phyloP scores from a whole-genome alignment of 768 basidiomycete genomes.

The Strobilomyces echinocephalus region DNA sequence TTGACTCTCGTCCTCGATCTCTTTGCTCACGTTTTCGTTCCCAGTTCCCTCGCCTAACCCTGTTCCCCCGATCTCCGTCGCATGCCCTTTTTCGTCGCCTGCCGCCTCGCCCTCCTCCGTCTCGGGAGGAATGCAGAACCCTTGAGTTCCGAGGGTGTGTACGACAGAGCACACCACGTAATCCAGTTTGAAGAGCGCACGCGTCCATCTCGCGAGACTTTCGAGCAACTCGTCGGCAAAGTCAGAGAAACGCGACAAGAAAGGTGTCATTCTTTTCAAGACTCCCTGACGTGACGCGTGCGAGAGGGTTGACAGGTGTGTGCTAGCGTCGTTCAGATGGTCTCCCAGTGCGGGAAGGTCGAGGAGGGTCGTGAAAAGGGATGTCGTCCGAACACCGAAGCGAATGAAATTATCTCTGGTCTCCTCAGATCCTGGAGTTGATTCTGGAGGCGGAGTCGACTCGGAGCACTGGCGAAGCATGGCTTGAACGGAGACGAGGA shows the following conservation, averaged over 20 bases:
- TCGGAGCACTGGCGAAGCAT: slow-evolving; percentile 42
- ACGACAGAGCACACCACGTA: slow-evolving; percentile 73
- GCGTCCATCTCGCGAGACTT: slow-evolving; percentile 58
- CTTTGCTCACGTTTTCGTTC: slow-evolving; percentile 82
- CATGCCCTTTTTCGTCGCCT: slow-evolving; percentile 37
- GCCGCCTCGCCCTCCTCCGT: slow-evolving; percentile 49
- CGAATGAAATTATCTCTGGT: slow-evolving; percentile 48
- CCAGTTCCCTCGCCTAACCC: slow-evolving; percentile 90
- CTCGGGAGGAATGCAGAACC: slow-evolving; percentile 91
- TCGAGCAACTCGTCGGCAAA: slow-evolving; percentile 57
- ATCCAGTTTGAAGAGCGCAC: slow-evolving; percentile 78
- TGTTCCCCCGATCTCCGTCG: slow-evolving; percentile 61
- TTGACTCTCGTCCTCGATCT: slow-evolving; percentile 94
- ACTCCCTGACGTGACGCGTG: slow-evolving; percentile 30
- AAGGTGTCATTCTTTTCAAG: slow-evolving; percentile 59
- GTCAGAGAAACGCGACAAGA: slow-evolving; percentile 59
- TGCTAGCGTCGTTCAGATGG: slow-evolving; percentile 38
- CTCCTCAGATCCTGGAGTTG: slow-evolving; percentile 26
- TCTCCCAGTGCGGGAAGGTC: slow-evolving; percentile 42
- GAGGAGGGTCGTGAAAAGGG: slow-evolving; percentile 45
- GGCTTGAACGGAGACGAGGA: slow-evolving; percentile 65
- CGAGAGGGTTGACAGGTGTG: slow-evolving; percentile 34
- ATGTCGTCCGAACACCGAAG: slow-evolving; percentile 41
- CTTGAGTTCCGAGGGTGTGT: slow-evolving; percentile 70
- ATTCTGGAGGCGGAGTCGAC: background rate